Percentiles rank a stretch among this genome's conserved stretches.
Conservation (phyloP, 2,329 filamentous ascomycete species). For the Phyllosticta citriasiana region DNA sequence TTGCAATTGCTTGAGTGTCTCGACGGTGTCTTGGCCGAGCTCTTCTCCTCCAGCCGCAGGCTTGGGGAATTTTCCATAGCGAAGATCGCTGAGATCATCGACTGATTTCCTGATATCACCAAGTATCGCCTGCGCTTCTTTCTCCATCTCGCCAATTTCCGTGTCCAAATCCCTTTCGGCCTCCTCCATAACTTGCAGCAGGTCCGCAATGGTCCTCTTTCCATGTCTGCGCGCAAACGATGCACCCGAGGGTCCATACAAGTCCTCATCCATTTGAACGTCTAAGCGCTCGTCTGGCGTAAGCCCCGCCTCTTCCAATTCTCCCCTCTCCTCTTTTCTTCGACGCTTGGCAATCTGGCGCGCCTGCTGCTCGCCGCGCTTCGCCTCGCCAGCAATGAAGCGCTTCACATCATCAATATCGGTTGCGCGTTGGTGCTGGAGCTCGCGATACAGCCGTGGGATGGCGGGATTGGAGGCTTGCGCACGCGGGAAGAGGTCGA, state of each 20-base stretch:
- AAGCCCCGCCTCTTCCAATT: conserved; percentile 38
- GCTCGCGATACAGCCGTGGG: conserved; percentile 63
- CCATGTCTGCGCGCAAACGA: conserved; percentile 32
- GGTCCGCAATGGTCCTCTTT: conserved; percentile 52
- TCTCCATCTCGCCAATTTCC: conserved; percentile 56
- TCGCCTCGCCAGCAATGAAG: conserved; percentile 57
- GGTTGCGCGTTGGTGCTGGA: conserved; percentile 63
- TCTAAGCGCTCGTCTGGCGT: conserved; percentile 53
- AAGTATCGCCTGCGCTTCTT: conserved; percentile 52
- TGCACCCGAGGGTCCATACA: conserved; percentile 27
- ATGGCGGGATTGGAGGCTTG: conserved; percentile 58
- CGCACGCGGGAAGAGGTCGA: conserved; percentile 60
- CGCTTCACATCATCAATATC: conserved; percentile 56
- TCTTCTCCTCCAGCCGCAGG: conserved; percentile 46
- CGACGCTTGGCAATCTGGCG: conserved; percentile 47
- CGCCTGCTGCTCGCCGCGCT: conserved; percentile 48
- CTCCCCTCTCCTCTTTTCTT: conserved; percentile 42
- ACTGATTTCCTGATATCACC: conserved; percentile 55
- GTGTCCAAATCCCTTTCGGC: conserved; percentile 56
- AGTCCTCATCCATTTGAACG: conserved; percentile 34
- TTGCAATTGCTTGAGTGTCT: conserved; percentile 55
- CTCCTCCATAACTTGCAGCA: conserved; percentile 59
- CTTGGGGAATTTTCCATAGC: conserved; percentile 60
- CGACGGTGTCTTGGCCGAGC: conserved; percentile 56
- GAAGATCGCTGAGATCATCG: conserved; percentile 68